Base-by-base conservation (phyloP, 1,139 yeast genomes). In the Geotrichum macrosporum region DNA sequence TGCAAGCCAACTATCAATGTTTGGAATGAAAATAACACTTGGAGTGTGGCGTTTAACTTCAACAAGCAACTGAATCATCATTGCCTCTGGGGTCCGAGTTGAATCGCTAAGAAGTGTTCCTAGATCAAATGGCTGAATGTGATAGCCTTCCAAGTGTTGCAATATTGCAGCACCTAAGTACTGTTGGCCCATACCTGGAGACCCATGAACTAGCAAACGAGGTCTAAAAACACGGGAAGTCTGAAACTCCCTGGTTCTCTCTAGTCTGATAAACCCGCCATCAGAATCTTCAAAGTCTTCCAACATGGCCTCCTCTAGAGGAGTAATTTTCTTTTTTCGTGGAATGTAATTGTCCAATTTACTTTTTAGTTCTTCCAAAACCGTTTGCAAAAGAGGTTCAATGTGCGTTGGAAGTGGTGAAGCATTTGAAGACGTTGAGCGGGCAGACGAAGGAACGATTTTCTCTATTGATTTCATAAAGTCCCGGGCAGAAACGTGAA, bases 41-140 rank as follows among this genome's bases (percentile, higher is more conserved):
- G 98, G 98, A 50, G 84, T 86, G 55, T 89, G 94, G 59, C 95
- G 77, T 57, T 86, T 77, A 2, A 95, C 95, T 66, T 92, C 99
- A 26, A 84, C 74, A 60, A 94, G 82, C 20, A 86, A 75, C 61
- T 88, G 96, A 22, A 92, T 85, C 34, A 89, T 75, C 0, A 85
- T 76, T 61, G 88, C 85, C 60, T 92, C 98, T 1, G 94, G 81
- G 0, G 95, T 80, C 53, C 88, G 71, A 0, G 94, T 77, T 4
- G 94, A 74, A 59, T 89, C 97, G 12, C 92, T 81, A 56, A 82
- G 79, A 50, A 92, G 65, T 18, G 82, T 75, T 1, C 89, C 87
- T 52, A 92, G 70, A 63, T 92, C 98, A 40, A 94, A 70, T 1
- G 84, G 77, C 61, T 92, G 97, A 8, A 88, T 81, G 60, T 88